Percentiles rank a stretch among this genome's conserved stretches.
Conservation (phyloP, 176 grass and related monocot genomes). For the Otatea glauca region DNA sequence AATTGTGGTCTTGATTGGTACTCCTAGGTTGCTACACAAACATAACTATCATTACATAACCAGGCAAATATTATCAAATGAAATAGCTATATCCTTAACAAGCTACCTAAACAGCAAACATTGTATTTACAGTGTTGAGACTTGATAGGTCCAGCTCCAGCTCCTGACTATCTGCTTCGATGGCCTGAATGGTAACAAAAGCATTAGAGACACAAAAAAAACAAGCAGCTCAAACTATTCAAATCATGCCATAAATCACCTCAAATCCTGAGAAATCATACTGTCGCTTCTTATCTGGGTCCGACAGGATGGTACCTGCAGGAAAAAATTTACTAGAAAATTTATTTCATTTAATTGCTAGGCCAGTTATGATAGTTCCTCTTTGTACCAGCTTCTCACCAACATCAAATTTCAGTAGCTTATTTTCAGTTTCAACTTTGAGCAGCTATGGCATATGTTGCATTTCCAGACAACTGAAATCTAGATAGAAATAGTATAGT, state of each 20-base stretch:
- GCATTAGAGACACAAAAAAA: conserved; percentile 21
- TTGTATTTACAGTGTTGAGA: conserved; percentile 97
- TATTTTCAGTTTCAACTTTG: background rate
- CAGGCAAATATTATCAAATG: conserved; percentile 31
- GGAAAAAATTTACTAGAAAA: background rate
- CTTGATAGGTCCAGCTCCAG: conserved; percentile 97
- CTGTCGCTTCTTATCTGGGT: conserved; percentile 87
- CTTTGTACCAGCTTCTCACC: background rate
- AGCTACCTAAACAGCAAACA: conserved; percentile 95
- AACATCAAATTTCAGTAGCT: background rate
- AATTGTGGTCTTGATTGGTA: conserved; percentile 96
- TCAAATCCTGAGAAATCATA: conserved; percentile 94
- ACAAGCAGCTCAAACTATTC: background rate
- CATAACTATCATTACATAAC: conserved; percentile 32
- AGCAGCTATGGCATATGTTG: background rate
- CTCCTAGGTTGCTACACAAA: conserved; percentile 87
- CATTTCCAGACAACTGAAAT: background rate
- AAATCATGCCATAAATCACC: conserved; percentile 48
- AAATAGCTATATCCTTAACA: conserved; percentile 13
- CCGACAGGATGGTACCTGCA: conserved; percentile 90
- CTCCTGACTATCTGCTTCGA: conserved; percentile 90
- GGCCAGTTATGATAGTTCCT: background rate
- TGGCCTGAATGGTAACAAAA: conserved; percentile 60
- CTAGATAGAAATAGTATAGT: background rate
- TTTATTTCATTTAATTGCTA: no score